A percentile compares a stretch with the other conserved stretches of the same genome.
phyloP scores from a whole-genome alignment of 169 alveolate genomes.

The Plasmodium sp. region DNA sequence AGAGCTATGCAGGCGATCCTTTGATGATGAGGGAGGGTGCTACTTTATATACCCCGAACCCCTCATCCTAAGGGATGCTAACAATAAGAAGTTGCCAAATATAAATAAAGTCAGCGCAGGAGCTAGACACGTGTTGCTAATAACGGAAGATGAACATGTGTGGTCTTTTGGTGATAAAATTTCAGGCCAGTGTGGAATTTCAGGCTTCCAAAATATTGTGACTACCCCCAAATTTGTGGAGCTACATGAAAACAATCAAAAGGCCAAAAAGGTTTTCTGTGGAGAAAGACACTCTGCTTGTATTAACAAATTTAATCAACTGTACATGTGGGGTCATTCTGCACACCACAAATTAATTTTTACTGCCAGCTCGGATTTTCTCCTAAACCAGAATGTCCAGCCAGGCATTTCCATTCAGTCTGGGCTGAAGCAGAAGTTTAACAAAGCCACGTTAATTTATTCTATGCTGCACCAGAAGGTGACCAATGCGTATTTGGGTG shows the following conservation, averaged over 20 bases:
- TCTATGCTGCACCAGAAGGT: slow-evolving; percentile 84
- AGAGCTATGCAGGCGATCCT: slow-evolving; percentile 69
- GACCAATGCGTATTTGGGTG: slow-evolving; percentile 83
- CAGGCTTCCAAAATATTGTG: slow-evolving; percentile 79
- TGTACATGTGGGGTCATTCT: slow-evolving; percentile 91
- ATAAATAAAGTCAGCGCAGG: slow-evolving; percentile 85
- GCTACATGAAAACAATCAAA: slow-evolving; percentile 76
- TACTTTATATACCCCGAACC: slow-evolving; percentile 75
- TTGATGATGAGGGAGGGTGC: slow-evolving; percentile 54
- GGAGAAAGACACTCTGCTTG: slow-evolving; percentile 90
- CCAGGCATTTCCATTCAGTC: slow-evolving; percentile 90
- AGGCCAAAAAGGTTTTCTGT: slow-evolving; percentile 77
- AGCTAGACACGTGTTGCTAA: slow-evolving; percentile 85
- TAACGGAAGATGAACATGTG: slow-evolving; percentile 82
- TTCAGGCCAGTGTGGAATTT: slow-evolving; percentile 90
- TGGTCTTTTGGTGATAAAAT: slow-evolving; percentile 86
- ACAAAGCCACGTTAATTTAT: slow-evolving; percentile 81
- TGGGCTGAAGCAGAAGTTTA: slow-evolving; percentile 79
- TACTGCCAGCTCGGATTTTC: slow-evolving; percentile 85
- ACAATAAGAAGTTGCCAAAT: slow-evolving; percentile 46
- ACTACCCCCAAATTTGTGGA: slow-evolving; percentile 76
- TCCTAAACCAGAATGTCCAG: slow-evolving; percentile 81
- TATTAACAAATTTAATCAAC: slow-evolving; percentile 82
- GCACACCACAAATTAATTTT: slow-evolving; percentile 88
- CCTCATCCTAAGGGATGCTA: slow-evolving; percentile 75